These are phyloP conservation scores for Thermoascus crustaceus DNA, from an alignment of 2,329 filamentous ascomycete species.

Conservation along the genomic window DNA sequence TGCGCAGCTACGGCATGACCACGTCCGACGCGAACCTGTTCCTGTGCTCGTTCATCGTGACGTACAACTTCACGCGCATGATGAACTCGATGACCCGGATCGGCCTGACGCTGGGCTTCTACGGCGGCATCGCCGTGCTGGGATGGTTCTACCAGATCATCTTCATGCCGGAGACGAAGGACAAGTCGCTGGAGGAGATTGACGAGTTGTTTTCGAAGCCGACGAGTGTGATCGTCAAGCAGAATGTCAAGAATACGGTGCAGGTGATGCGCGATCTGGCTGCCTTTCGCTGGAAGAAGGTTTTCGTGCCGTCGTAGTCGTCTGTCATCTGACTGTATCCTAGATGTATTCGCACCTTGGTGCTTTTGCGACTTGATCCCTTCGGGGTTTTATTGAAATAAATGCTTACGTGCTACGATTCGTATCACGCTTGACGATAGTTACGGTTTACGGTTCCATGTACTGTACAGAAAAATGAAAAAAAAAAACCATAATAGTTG, in stretches of 20 bases:
- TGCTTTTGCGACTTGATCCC: no score
- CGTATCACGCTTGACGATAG: no score
- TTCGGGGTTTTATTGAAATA: no score
- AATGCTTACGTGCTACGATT: no score
- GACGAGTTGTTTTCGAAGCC: constrained; percentile 59
- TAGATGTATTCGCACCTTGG: no score
- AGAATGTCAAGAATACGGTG: constrained; percentile 45
- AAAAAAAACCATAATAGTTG: no score
- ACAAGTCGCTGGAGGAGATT: constrained; percentile 62
- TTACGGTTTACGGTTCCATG: no score
- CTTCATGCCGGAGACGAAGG: constrained; percentile 71
- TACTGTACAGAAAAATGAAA: no score
- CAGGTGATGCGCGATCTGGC: constrained; percentile 39
- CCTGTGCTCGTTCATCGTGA: constrained; percentile 63
- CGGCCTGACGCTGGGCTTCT: constrained; percentile 62
- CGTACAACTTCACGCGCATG: constrained; percentile 68
- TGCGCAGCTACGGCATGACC: constrained; percentile 66
- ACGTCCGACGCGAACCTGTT: constrained; percentile 61
- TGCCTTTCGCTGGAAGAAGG: constrained; percentile 39
- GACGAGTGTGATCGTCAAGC: constrained; percentile 52
- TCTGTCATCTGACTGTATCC: no score
- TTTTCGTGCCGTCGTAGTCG: constrained; percentile 29
- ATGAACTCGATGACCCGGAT: constrained; percentile 58
- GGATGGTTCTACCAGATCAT: constrained; percentile 65
- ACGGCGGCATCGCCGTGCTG: constrained; percentile 62